Evolutionary conservation across 768 basidiomycete genomes (phyloP).

Genomic region (Nevesoporus exiguus): DNA sequence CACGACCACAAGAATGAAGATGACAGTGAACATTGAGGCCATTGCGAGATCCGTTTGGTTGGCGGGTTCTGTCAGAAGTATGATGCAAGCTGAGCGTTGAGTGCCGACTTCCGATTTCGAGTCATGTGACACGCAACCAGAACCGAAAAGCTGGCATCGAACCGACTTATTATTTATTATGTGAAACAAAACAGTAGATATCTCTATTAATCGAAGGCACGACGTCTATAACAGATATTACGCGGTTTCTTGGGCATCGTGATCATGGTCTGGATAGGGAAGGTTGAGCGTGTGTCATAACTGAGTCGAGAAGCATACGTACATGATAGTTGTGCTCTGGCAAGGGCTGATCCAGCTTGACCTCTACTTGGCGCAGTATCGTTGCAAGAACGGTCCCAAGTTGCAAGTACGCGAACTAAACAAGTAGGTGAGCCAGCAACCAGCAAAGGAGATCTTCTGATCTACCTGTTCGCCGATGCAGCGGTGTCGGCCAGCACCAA

Average conservation of each 20-base stretch:
- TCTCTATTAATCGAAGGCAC: constrained; percentile 46
- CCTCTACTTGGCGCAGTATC: constrained; percentile 70
- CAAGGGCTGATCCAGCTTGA: constrained; percentile 59
- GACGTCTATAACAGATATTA: constrained; percentile 62
- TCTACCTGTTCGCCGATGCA: constrained; percentile 88
- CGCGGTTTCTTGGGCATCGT: constrained; percentile 77
- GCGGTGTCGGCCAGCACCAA: constrained; percentile 93
- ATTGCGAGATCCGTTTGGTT: constrained; percentile 35
- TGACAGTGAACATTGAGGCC: constrained; percentile 67
- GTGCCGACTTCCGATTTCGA: not conserved
- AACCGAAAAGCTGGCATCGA: not conserved
- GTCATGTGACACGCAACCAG: constrained; percentile 9
- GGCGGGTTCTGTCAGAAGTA: not conserved
- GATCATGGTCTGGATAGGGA: constrained; percentile 76
- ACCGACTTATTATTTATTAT: not conserved
- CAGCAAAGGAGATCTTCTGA: not conserved
- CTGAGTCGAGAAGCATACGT: constrained; percentile 30
- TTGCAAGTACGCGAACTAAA: constrained; percentile 91
- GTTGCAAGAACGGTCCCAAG: constrained; percentile 79
- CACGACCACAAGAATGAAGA: constrained; percentile 64
- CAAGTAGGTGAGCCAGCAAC: constrained; percentile 1
- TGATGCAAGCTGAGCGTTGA: too few species aligned
- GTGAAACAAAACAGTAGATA: constrained; percentile 1
- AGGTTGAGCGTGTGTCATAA: constrained; percentile 6
- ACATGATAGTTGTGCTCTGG: constrained; percentile 91